Percentiles rank a stretch among this genome's conserved stretches.
These are phyloP conservation scores for Coemansia pectinata DNA, from an alignment of 192 early-diverging fungal genomes.

Conservation along the genomic window DNA sequence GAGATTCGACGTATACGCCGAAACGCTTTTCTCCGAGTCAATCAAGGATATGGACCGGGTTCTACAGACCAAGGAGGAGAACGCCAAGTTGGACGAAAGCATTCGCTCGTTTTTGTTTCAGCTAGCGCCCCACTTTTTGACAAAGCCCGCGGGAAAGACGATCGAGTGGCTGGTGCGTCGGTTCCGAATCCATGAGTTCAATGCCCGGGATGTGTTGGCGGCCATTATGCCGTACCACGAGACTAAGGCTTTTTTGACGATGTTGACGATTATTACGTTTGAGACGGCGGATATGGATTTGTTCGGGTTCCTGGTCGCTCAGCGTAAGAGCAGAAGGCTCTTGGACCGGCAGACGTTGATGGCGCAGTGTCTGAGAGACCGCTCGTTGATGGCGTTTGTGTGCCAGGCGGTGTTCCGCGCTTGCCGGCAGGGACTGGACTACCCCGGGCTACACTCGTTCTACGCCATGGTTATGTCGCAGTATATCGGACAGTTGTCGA, in stretches of 20 bases:
- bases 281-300: constrained; percentile 53
- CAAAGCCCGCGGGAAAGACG: constrained; percentile 82
- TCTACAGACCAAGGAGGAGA: constrained; percentile 78
- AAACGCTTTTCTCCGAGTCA: constrained; percentile 78
- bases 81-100: constrained; percentile 72
- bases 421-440: constrained; percentile 19
- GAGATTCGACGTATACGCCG: constrained; percentile 66
- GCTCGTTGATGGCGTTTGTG: constrained; percentile 74
- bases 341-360: constrained; percentile 73
- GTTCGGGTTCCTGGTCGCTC: constrained; percentile 45
- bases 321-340: constrained; percentile 56
- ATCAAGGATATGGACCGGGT: constrained; percentile 79
- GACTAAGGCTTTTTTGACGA: constrained; percentile 79
- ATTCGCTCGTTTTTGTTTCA: constrained; percentile 73
- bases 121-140: constrained; percentile 81
- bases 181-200: constrained; percentile 84
- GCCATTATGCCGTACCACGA: constrained; percentile 94
- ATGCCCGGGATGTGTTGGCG: constrained; percentile 73
- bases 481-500: constrained; percentile 33
- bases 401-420: constrained; percentile 63
- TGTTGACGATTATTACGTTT: constrained; percentile 76
- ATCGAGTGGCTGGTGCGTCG: constrained; percentile 92
- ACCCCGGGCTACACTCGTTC: constrained; percentile 42
- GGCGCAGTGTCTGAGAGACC: constrained; percentile 66
- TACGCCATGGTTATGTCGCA: constrained; percentile 43